Conservation (phyloP, 208 protist species). For the Wallacemonas sp. region DNA sequence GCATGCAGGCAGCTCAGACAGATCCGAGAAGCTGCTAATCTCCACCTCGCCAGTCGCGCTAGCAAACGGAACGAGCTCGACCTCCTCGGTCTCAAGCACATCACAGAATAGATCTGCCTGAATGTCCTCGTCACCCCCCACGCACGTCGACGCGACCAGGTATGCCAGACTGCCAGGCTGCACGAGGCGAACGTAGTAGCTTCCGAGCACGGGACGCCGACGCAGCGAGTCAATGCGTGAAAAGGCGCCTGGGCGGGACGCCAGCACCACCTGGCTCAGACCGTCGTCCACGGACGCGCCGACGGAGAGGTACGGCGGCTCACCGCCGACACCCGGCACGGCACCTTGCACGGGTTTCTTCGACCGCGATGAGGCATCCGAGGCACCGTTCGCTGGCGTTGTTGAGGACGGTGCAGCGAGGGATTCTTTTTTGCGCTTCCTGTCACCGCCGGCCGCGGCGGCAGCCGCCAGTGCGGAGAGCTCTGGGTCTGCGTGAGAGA, state of each 20-base stretch:
- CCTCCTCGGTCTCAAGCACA: constrained; percentile 68
- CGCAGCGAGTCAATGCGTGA: constrained; percentile 37
- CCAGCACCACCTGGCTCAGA: constrained; percentile 46
- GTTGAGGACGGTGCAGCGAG: background rate
- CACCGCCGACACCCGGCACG: constrained; percentile 9
- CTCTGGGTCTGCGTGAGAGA: constrained; percentile 5
- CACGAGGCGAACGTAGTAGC: constrained; percentile 64
- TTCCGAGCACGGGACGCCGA: constrained; percentile 20
- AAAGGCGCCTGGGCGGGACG: constrained; percentile 66
- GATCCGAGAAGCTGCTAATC: constrained; percentile 24
- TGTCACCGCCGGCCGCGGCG: constrained; percentile 10
- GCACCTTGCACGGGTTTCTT: constrained; percentile 9
- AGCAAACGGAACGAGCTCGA: constrained; percentile 63
- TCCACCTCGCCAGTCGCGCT: constrained; percentile 47
- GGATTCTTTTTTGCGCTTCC: constrained; percentile 10
- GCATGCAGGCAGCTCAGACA: constrained; percentile 51
- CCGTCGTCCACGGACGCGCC: constrained; percentile 62
- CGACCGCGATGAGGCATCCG: constrained; percentile 2
- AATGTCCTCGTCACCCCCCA: constrained; percentile 48
- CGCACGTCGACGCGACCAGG: constrained; percentile 62
- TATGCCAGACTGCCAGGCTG: constrained; percentile 51
- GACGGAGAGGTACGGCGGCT: constrained; percentile 56
- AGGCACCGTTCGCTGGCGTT: background rate
- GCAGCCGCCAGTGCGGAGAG: background rate
- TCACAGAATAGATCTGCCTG: constrained; percentile 75